Base-by-base conservation (phyloP, 2,329 filamentous ascomycete species). In the Aspergillus candidus region DNA sequence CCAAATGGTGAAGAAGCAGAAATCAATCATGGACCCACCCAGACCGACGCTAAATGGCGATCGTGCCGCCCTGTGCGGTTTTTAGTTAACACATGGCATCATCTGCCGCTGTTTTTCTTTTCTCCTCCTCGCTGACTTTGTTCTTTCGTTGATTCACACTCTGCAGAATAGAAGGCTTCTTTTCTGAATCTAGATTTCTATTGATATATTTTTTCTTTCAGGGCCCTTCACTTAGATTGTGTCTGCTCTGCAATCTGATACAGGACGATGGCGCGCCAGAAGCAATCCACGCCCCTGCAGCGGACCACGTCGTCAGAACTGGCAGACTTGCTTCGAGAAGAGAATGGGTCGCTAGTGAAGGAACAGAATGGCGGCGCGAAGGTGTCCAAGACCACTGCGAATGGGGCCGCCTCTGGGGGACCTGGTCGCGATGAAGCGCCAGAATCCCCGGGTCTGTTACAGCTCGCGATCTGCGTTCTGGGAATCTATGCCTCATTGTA, bases 401-500 rank as follows among this genome's bases (percentile, higher is more conserved):
- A 58, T 40, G 55, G 56, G 27, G 53, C 18, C 30, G 49, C 46
- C 6, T 49, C 55, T 30, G 41, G 54, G 46, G 50, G 53, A 31
- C 50, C 41, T 27, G 46, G 56, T 32, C 44, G 52, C 38, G 52
- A 56, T 14, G 58, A 60, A 32, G 50, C 67, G 29, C 60, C 47
- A 35, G 60, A 66, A 29, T 55, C 49, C 43, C 76, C 83, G 7
- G 86, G 87, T 4, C 63, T 88, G 27, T 61, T 85, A 58, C 86
- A 94, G 67, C 78, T 96, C 44, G 69, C 90, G 38, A 79, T 94
- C 49, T 91, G 90, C 53, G 88, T 96, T n/a, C 83, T 82, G 6
- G 93, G 93, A 47, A 98, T 98, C 57, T 98, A 98, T 67, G 88
- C 85, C 31, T 94, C 90, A 31, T 98, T 98, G 91, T 96, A 79